Evolutionary conservation across 305 asterid species (phyloP), one percentile per base, ranked within the genome.

Genomic region (Solanum aculeatissimum): DNA sequence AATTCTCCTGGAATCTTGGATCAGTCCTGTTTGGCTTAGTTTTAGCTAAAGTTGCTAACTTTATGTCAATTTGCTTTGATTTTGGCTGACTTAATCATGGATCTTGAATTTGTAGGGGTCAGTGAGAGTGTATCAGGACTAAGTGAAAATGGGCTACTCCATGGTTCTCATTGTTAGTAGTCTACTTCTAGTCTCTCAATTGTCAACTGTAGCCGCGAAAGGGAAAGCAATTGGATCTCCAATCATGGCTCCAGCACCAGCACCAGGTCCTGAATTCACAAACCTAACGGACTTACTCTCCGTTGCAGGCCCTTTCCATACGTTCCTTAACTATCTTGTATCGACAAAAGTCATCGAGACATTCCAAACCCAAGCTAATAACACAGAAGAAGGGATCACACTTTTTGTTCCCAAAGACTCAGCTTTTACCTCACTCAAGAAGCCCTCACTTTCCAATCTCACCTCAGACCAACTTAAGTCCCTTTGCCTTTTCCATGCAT

Each of bases 301-400:
- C 4, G 94, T 89, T 58, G 98, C 98, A 2, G 98, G 98, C 6
- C 98, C 98, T 4, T 95, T 92, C 88, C 86, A 69, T 84, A 93
- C 91, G 25, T 95, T 95, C 90, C 98, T 95, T 53, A 84, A 87
- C 87, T 91, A 89, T 72, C 94, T 94, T 0, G 88, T 88, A 85
- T 87, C 94, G 38, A 91, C 95, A 12, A 93, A 93, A 86, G 92
- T 93, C 35, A 79, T 93, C 5, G 94, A 93, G 2, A 92, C 97
- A 1, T 92, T 94, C 84, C 98, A 94, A 83, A 89, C 90, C 86
- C 94, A 91, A 87, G 98, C 98, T 45, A 93, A 95, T 86, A 89
- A 91, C 60, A 91, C 95, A 5, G 93, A 90, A 0, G 92, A 94
- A 86, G 98, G 98, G 51, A 89, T 95, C 81, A 95, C 98, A 62